Base-by-base conservation (phyloP, 164 flowering plant species). In the Stephania yunnanensis region DNA sequence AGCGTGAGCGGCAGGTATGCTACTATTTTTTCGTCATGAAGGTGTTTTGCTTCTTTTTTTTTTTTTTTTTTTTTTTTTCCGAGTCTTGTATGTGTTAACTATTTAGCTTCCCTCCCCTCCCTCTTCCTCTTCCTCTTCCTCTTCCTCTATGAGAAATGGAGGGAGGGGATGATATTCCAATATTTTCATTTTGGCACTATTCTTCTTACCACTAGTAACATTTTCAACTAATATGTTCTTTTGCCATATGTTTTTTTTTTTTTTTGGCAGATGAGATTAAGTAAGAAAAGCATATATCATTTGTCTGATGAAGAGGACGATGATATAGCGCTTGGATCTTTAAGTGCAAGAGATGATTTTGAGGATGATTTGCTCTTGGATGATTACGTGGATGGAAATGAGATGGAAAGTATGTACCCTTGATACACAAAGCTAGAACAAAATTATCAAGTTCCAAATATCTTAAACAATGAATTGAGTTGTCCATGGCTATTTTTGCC, bases 291-390 rank as follows among this genome's bases (percentile, higher is more conserved):
- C 84, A 93, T 86, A 79, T 96, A 80, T 73, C 90, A 93, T 77
- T 82, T 96, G 73, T 90, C 99, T 7, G 98, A 96, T 83, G 99
- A 91, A 61, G 99, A 93, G 71, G 99, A 93, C 64, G 98, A 92
- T n/a, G 94, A 90, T 7, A 71, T 78, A 77, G 92, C 79, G 20
- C 67, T 80, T 71, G 90, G 85, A 44, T 69, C 81, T 17, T 80
- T 88, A 61, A 70, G 83, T 11, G 87, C 58, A 71, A 86, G 79
- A 78, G 99, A 96, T 84, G 98, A 93, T 88, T 96, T 89, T 84
- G 93, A 91, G 77, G 97, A 90, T 77, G 94, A 88, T 42, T 74
- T 88, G 50, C 76, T 83, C 55, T 78, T 77, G 50, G 92, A 88
- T 70, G 90, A 87, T 74, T 94, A 87, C 69, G 87, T 79, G 25